Evolutionary conservation across 2,329 filamentous ascomycete species (phyloP).

Genomic region (Neopestalotiopsis sp.): DNA sequence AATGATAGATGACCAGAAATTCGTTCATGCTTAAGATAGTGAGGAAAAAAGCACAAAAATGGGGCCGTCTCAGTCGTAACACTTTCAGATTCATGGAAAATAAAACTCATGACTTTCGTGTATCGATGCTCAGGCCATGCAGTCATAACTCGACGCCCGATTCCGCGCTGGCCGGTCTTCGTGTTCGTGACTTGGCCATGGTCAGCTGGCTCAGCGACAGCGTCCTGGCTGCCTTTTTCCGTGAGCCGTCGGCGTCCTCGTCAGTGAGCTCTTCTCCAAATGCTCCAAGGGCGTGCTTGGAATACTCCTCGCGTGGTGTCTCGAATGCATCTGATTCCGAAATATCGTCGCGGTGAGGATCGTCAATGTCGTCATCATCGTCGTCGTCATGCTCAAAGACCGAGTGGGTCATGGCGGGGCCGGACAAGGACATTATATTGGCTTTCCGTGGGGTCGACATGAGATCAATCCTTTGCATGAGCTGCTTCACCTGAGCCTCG

Average conservation of each 20-base stretch:
- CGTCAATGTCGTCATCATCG: conserved; percentile 37
- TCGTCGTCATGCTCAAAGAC: conserved; percentile 50
- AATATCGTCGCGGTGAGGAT: conserved; percentile 28
- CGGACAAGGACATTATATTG: conserved; percentile 35
- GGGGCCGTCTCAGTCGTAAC: neutral
- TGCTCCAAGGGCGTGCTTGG: conserved; percentile 41
- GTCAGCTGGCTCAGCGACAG: conserved; percentile 69
- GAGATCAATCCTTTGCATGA: conserved; percentile 55
- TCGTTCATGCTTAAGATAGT: neutral
- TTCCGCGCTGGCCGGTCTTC: conserved; percentile 25
- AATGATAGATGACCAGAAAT: neutral
- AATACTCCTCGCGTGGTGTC: conserved; percentile 55
- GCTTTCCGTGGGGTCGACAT: conserved; percentile 46
- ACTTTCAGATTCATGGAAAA: neutral
- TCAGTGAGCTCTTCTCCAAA: conserved; percentile 48
- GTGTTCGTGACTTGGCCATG: conserved; percentile 41
- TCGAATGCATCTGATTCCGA: conserved; percentile 53
- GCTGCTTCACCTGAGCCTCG: conserved; percentile 59
- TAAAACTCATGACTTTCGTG: neutral
- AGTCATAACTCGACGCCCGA: conserved; percentile 37
- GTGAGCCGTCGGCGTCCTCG: conserved; percentile 41
- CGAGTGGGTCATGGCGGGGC: conserved; percentile 41
- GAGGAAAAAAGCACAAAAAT: neutral
- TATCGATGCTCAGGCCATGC: conserved; percentile 27
- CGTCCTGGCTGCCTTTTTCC: conserved; percentile 63